phyloP scores from a whole-genome alignment of 108 stramenopile genomes.

The Skeletonema menzelii region DNA sequence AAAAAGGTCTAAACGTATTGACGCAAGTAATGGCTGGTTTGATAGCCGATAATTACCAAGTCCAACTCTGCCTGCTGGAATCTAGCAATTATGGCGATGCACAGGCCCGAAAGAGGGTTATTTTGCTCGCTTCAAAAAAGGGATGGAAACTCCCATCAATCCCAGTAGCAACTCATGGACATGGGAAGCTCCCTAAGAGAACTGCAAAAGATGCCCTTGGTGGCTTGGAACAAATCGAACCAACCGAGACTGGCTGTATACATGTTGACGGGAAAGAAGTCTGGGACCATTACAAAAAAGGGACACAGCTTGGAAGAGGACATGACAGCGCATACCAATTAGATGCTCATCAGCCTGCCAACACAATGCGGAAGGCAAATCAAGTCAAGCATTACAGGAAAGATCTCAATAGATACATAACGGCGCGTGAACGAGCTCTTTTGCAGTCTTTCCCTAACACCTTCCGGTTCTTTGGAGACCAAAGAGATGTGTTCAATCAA shows the following conservation, averaged over 20 bases:
- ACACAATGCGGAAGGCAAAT: slow-evolving; percentile 34
- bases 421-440: slow-evolving; percentile 40
- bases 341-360: slow-evolving; percentile 27
- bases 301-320: background rate
- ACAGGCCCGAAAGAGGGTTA: slow-evolving; percentile 38
- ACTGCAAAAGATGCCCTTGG: slow-evolving; percentile 31
- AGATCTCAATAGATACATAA: slow-evolving; percentile 18
- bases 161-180: slow-evolving; percentile 37
- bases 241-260: slow-evolving; percentile 14
- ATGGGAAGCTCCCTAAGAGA: slow-evolving; percentile 1
- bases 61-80: slow-evolving; percentile 6
- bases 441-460: slow-evolving; percentile 48
- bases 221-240: slow-evolving; percentile 25
- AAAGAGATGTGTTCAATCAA: slow-evolving; percentile 24
- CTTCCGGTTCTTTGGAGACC: slow-evolving; percentile 37
- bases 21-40: slow-evolving; percentile 18
- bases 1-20: background rate
- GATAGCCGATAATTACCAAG: slow-evolving; percentile 36
- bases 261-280: background rate
- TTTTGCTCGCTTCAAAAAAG: slow-evolving; percentile 38
- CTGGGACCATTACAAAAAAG: slow-evolving; percentile 16
- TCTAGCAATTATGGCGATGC: slow-evolving; percentile 51
- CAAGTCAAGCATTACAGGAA: slow-evolving; percentile 39
- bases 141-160: slow-evolving; percentile 27
- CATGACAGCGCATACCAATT: slow-evolving; percentile 1